Base-by-base conservation (phyloP, 1,284 basidiomycete genomes). In the Sparassis latifolia region DNA sequence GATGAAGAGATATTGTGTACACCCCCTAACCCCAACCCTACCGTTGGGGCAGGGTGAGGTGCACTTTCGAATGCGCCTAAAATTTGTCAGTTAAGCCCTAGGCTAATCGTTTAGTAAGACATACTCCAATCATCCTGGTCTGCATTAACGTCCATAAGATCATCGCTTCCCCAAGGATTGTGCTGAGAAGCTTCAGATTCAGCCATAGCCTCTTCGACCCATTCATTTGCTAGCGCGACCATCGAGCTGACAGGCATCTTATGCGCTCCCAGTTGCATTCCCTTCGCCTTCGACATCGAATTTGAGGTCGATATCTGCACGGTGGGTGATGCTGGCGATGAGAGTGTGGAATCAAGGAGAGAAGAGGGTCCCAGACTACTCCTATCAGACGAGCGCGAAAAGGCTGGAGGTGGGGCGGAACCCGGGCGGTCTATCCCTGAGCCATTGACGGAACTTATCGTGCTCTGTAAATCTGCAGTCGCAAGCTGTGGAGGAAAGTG, bases 61-160 rank as follows among this genome's bases (percentile, higher is more conserved):
- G 87, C 88, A 50, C 77, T 82, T 68, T 92, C 89, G 56, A 94
- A 94, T n/a, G 86, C 87, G 60, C 82, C 90, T 92, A 40, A 41
- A 44, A 42, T n/a, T 12, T 12, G 35, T 37, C 35, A 37, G 35
- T 12, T 37, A 7, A 37, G 6, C 35, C 35, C 35, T 6, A 7
- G 35, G 35, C 35, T 7, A 12, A 12, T 37, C 35, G 7, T 37
- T 37, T 12, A 31, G 20, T 44, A 20, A 37, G 6, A 73, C 79
- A 63, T 62, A 89, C 91, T 88, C 94, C 94, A 97, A 65, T 97
- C 94, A 62, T 86, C 93, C 33, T 84, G 78, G 59, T 97, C 92
- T 1, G 89, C 92, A 63, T 93, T 86, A 6, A 97, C 83, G 60
- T 97, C 92, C 66, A 96, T 95, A 49, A 96, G 67, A 66, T 96